A percentile compares a stretch with the other conserved stretches of the same genome.
Evolutionary conservation across 352 stramenopile genomes (phyloP).

Genomic region (Pythium aquatile): DNA sequence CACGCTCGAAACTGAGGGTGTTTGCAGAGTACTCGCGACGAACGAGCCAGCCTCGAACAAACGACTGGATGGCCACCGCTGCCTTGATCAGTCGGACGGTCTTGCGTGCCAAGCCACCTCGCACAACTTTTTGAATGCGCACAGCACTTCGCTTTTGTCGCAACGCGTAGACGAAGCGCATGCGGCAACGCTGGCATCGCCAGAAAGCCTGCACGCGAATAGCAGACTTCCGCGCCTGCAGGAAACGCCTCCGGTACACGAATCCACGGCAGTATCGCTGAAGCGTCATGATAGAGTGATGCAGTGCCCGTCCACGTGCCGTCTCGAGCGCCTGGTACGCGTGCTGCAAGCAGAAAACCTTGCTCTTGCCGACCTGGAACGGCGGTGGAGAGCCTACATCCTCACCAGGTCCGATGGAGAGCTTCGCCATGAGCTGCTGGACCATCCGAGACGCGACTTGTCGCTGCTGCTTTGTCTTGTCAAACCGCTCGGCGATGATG

Average conservation of each 20-base stretch:
- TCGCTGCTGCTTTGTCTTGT: constrained; percentile 47
- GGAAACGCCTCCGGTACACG: constrained; percentile 42
- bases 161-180: constrained; percentile 42
- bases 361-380: constrained; percentile 82
- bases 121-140: constrained; percentile 48
- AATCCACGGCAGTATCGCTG: constrained; percentile 78
- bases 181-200: constrained; percentile 46
- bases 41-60: constrained; percentile 80
- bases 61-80: constrained; percentile 68
- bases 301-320: constrained; percentile 56
- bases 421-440: constrained; percentile 34
- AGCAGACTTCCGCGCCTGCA: constrained; percentile 43
- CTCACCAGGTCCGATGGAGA: constrained; percentile 35
- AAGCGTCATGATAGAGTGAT: constrained; percentile 69
- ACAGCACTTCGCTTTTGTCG: constrained; percentile 42
- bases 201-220: constrained; percentile 58
- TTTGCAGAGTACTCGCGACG: constrained; percentile 74
- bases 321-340: constrained; percentile 70
- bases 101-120: constrained; percentile 46
- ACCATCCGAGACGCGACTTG: constrained; percentile 52
- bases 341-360: constrained; percentile 74
- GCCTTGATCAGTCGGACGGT: constrained; percentile 43
- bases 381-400: constrained; percentile 33
- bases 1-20: constrained; percentile 74
- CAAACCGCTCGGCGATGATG: constrained; percentile 51